Conservation (phyloP, 495 filamentous ascomycete species). For the Aspergillus funiculosus region DNA sequence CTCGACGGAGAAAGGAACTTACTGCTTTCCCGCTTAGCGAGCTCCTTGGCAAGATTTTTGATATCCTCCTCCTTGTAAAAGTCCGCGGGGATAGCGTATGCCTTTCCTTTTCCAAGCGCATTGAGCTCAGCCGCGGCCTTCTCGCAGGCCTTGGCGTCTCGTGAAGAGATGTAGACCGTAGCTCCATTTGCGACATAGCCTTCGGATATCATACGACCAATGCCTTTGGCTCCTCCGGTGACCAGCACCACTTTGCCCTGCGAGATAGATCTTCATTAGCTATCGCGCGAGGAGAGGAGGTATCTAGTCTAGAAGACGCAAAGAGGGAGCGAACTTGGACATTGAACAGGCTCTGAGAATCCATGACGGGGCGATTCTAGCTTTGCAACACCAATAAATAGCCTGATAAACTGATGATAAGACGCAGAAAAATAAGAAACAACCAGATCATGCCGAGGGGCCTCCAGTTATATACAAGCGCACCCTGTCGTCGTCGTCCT, state of each 20-base stretch:
- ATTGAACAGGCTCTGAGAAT: conserved; percentile 50
- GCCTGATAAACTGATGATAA: background rate
- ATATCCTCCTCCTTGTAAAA: conserved; percentile 71
- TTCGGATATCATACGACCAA: conserved; percentile 76
- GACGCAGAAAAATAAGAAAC: background rate
- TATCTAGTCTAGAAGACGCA: background rate
- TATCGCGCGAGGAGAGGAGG: background rate
- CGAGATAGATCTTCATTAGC: conserved; percentile 13
- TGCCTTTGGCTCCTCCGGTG: conserved; percentile 65
- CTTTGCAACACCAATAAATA: too few species aligned
- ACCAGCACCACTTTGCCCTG: conserved; percentile 72
- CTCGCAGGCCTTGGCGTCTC: conserved; percentile 57
- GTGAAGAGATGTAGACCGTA: conserved; percentile 77
- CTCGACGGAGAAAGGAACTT: too few species aligned
- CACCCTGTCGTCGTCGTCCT: too few species aligned
- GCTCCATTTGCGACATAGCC: conserved; percentile 74
- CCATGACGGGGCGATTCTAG: too few species aligned
- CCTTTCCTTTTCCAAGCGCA: conserved; percentile 55
- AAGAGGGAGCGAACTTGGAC: conserved; percentile 44
- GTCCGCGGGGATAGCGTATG: conserved; percentile 61
- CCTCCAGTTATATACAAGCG: too few species aligned
- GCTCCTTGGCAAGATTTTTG: conserved; percentile 56
- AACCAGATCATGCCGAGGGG: too few species aligned
- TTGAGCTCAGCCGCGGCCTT: conserved; percentile 55
- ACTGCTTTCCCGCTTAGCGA: conserved; percentile 57